A percentile compares a stretch with the other conserved stretches of the same genome.
Evolutionary conservation across 345 rosid species (phyloP).

Genomic region (Nasturtium officinale): DNA sequence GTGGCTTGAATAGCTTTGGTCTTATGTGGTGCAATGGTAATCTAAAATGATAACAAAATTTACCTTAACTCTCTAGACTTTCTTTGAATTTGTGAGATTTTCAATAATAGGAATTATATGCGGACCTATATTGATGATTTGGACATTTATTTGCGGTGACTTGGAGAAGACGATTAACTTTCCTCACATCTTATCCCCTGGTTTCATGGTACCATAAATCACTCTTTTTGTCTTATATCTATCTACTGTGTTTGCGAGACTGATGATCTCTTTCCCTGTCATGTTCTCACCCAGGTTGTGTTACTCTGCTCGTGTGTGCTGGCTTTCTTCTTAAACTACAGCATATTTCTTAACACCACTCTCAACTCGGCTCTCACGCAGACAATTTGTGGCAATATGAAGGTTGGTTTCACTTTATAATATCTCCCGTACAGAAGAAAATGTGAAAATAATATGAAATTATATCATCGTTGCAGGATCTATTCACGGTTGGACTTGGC

Average conservation of each 20-base stretch:
- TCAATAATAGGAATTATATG: slow-evolving; percentile 67
- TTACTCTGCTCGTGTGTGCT: slow-evolving; percentile 72
- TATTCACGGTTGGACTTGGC: slow-evolving; percentile 88
- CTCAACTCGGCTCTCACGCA: slow-evolving; percentile 96
- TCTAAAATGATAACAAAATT: not conserved
- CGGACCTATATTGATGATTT: slow-evolving; percentile 78
- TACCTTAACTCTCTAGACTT: not conserved
- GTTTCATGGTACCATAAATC: slow-evolving; percentile 71
- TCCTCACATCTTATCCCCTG: slow-evolving; percentile 68
- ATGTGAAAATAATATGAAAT: not conserved
- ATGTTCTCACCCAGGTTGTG: slow-evolving; percentile 59
- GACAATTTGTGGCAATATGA: slow-evolving; percentile 94
- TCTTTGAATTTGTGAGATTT: slow-evolving; percentile 36
- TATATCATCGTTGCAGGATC: slow-evolving; percentile 59
- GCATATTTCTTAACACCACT: slow-evolving; percentile 93
- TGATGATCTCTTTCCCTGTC: slow-evolving; percentile 12
- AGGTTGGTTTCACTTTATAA: slow-evolving; percentile 54
- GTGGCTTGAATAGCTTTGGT: slow-evolving; percentile 98
- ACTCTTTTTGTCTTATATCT: not conserved
- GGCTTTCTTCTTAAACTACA: slow-evolving; percentile 96
- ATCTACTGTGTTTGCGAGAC: not conserved
- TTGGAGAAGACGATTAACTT: slow-evolving; percentile 64
- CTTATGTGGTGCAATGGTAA: slow-evolving; percentile 99
- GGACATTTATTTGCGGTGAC: slow-evolving; percentile 86
- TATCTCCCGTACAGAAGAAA: not conserved